Base-by-base conservation (phyloP, 2,329 filamentous ascomycete species). In the Drechslerella coelobrocha region DNA sequence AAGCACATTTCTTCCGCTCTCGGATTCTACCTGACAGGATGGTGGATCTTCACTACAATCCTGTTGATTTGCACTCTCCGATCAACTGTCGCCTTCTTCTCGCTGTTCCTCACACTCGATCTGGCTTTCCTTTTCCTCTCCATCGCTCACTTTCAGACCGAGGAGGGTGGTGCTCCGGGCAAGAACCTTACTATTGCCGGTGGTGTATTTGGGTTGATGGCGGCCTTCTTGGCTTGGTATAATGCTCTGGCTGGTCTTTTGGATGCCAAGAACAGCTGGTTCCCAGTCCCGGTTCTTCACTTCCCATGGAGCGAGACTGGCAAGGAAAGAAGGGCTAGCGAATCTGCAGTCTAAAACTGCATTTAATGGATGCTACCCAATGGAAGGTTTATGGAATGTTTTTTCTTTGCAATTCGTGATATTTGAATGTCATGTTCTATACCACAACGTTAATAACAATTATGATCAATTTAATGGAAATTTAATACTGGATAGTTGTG, bases 221-320 rank as follows among this genome's bases (percentile, higher is more conserved):
- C 90, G 0, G 89, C 90, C 0, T 94, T 95, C 78, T 77, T 90
- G 61, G 90, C 91, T 2, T 95, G 91, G 91, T 95, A 93, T 80
- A 92, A 91, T 76, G 90, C 91, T 37, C 83, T 93, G 69, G 89
- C 90, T 56, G 90, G 90, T 85, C 85, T 94, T 65, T 88, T 89
- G 72, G 90, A 94, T 75, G 79, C 77, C 56, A 81, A 78, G 75
- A 83, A 83, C 77, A 77, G 68, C 17, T 68, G 61, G 63, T 63
- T 53, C 59, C 41, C 63, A 34, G 29, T 71, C 45, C 66, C 66
- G 27, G 78, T 79, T 31, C 55, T 76, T 9, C 78, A 78, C 71
- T 77, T 79, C 71, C 78, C 78, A 23, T 78, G 78, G 78, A 77
- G 76, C 65, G 77, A 76, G 71, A 77, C 74, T 48, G 73, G 74